phyloP scores from a whole-genome alignment of 1,139 yeast genomes.

The Meyerozyma smithsonii region DNA sequence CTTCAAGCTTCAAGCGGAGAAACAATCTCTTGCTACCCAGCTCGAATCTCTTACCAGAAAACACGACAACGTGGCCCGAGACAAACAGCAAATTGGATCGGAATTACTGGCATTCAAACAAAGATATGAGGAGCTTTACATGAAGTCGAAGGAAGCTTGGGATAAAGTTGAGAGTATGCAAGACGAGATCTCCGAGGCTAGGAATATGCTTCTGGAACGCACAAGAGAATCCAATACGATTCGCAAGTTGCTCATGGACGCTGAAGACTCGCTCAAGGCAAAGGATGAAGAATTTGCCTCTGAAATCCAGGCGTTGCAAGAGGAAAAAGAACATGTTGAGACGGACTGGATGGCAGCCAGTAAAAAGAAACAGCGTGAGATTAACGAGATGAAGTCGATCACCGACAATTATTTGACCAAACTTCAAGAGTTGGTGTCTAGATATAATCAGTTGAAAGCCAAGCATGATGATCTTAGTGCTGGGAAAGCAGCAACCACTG shows the following conservation, averaged over 20 bases:
- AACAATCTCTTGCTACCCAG: constrained; percentile 47
- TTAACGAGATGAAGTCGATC: constrained; percentile 39
- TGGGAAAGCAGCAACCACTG: constrained; percentile 7
- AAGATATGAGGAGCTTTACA: constrained; percentile 72
- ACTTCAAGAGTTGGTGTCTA: constrained; percentile 19
- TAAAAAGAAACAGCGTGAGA: constrained; percentile 48
- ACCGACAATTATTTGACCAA: constrained; percentile 23
- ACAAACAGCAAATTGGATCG: constrained; percentile 45
- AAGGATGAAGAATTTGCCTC: constrained; percentile 32
- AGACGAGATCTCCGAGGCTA: constrained; percentile 74
- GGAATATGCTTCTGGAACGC: constrained; percentile 71
- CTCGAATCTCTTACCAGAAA: constrained; percentile 49
- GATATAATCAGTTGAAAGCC: constrained; percentile 23
- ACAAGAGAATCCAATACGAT: constrained; percentile 72
- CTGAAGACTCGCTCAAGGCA: constrained; percentile 53
- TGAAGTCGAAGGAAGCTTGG: constrained; percentile 63
- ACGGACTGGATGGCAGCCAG: constrained; percentile 45
- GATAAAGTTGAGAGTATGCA: constrained; percentile 62
- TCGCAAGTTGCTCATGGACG: constrained; percentile 63
- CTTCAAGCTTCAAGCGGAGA: constrained; percentile 43
- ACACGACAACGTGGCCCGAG: constrained; percentile 42
- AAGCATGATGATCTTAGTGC: constrained; percentile 25
- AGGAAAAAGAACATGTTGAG: constrained; percentile 59
- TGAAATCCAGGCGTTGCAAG: constrained; percentile 34
- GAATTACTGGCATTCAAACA: constrained; percentile 58